A percentile compares a stretch with the other conserved stretches of the same genome.
phyloP scores from a whole-genome alignment of 2,329 filamentous ascomycete genomes.

The Colletotrichum somersetense region DNA sequence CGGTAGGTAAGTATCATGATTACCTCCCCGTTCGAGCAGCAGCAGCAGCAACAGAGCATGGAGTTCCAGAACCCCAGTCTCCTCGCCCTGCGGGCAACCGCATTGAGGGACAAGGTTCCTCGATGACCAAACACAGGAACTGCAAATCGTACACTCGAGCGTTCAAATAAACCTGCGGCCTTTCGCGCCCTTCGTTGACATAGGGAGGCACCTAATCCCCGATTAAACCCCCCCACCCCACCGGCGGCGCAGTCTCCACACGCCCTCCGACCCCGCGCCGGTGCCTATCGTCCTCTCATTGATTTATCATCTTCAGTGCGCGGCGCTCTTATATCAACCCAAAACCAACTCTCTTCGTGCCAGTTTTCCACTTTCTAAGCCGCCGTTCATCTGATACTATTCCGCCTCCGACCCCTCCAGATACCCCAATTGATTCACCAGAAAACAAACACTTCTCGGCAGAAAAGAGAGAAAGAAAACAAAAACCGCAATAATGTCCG shows the following conservation, averaged over 20 bases:
- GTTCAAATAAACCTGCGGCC: not conserved
- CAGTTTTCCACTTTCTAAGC: not conserved
- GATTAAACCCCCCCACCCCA: not conserved
- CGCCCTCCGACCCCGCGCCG: conserved; percentile 35
- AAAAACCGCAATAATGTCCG: conserved; percentile 21
- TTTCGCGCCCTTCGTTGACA: conserved; percentile 6
- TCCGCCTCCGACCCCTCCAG: not conserved
- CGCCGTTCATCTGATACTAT: rapidly evolving
- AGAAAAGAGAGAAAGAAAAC: not conserved
- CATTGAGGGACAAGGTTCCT: not conserved
- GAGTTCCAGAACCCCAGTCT: not conserved
- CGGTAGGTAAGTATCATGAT: not conserved
- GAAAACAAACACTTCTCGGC: not conserved
- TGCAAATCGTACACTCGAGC: too few relatives aligned
- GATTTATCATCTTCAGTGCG: conserved; percentile 23
- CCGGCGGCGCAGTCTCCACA: conserved; percentile 10
- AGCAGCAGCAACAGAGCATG: not conserved
- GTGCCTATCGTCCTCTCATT: not conserved
- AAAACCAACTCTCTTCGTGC: not conserved
- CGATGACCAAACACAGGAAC: not conserved
- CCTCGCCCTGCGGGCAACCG: too few relatives aligned
- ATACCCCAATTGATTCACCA: not conserved
- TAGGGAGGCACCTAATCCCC: not conserved
- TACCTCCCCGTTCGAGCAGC: not conserved
- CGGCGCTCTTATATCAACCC: not conserved